Base-by-base conservation (phyloP, 306 rosid genomes). In the Leucaena leucocephala region DNA sequence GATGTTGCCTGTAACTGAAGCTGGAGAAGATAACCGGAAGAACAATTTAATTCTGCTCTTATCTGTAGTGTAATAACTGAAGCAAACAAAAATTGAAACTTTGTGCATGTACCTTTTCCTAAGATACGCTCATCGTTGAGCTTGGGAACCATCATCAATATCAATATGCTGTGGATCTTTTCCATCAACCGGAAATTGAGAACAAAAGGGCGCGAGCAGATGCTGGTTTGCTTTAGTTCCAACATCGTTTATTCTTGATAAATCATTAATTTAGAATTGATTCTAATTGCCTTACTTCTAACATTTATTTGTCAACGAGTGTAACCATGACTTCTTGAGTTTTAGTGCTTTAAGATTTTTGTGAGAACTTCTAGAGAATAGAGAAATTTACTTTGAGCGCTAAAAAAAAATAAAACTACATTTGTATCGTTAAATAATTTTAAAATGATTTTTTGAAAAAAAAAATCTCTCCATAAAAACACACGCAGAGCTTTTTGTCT, bases 31-130 rank as follows among this genome's bases (percentile, higher is more conserved):
- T 75, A 39, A 48, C 33, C 39, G 49, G 65, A 64, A 69, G 43
- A 50, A 57, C 71, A 49, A 69, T 61, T 69, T 63, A 45, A 39
- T 75, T 75, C n/a, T 43, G 71, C 45, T 61, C 40, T 36, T 71
- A 34, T 27, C 8, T 48, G 6, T 6, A 11, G 68, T 69, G 59
- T 59, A 17, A 33, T 63, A 12, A 54, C 58, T 75, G 71, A 38
- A 67, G 66, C 72, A 35, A 55, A 66, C 67, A 67, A 35, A 22
- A 17, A n/a, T 38, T 36, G 36, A 19, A 16, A 8, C 21, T 64
- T 36, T 2, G 46, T 6, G 8, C 33, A 11, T 14, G 76, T 22
- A 5, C 70, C 42, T 33, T 67, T 61, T 46, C 40, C 3, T 62
- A 11, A 44, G 58, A 67, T 19, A 3, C 10, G 6, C 58, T 17